Conservation (phyloP, 257 asterid genomes). For the Striga asiatica region DNA sequence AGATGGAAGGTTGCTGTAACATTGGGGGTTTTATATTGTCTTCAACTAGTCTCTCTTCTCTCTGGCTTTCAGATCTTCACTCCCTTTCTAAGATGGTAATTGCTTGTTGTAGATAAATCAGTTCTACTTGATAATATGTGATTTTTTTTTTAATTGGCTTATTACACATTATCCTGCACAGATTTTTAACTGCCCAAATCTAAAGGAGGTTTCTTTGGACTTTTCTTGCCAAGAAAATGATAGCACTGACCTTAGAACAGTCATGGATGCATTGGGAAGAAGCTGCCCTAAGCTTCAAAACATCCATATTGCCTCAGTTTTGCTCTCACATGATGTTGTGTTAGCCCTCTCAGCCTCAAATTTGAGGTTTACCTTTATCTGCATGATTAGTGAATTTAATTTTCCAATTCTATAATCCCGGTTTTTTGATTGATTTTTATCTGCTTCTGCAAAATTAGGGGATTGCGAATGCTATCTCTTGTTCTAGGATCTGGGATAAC, state of each 20-base stretch:
- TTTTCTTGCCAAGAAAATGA: constrained; percentile 80
- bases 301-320: constrained; percentile 70
- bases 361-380: constrained; percentile 41
- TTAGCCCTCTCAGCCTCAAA: constrained; percentile 76
- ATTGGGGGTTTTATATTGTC: constrained; percentile 61
- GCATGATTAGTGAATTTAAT: too few species aligned
- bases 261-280: constrained; percentile 66
- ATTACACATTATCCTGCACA: too few species aligned
- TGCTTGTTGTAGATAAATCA: neutral
- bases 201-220: constrained; percentile 73
- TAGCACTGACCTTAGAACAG: constrained; percentile 54
- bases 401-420: neutral
- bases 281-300: constrained; percentile 77
- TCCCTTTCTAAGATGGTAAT: constrained; percentile 73
- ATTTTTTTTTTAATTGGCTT: too few species aligned
- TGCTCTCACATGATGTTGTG: constrained; percentile 71
- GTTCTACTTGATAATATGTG: too few species aligned
- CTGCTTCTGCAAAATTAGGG: constrained; percentile 39
- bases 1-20: constrained; percentile 86
- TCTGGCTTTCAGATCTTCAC: constrained; percentile 86
- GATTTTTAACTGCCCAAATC: constrained; percentile 78
- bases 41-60: constrained; percentile 57
- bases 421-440: neutral
- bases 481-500: constrained; percentile 84
- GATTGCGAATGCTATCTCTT: constrained; percentile 87